A percentile compares a stretch with the other conserved stretches of the same genome.
These are phyloP conservation scores for Pyrenula aspistea DNA, from an alignment of 495 filamentous ascomycete species.

Conservation along the genomic window DNA sequence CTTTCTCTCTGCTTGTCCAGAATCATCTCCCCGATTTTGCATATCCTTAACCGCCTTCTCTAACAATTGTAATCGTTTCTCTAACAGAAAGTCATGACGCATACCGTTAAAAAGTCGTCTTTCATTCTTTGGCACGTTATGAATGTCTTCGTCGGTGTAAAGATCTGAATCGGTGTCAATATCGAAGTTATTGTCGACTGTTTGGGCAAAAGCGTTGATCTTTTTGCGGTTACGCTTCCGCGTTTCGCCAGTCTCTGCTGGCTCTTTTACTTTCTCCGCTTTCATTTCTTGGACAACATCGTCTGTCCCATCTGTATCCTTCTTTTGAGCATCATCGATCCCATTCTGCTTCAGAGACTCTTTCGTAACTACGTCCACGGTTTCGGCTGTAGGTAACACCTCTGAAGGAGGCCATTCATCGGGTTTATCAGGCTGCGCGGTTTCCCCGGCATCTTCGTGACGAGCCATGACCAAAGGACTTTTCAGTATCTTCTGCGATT, in stretches of 20 bases:
- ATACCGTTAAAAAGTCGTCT: too few relatives aligned
- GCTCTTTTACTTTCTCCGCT: too few relatives aligned
- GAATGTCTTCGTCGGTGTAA: too few relatives aligned
- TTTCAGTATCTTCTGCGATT: not conserved
- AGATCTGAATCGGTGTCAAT: too few relatives aligned
- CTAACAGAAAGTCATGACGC: not conserved
- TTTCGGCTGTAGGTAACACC: not conserved
- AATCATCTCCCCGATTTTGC: not conserved
- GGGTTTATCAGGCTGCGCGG: not conserved
- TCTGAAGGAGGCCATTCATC: not conserved
- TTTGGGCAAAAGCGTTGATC: too few relatives aligned
- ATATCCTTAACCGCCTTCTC: not conserved
- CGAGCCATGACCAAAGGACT: not conserved
- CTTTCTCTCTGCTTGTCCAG: not conserved
- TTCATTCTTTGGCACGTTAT: too few relatives aligned
- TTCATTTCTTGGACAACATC: too few relatives aligned
- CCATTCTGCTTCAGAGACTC: not conserved
- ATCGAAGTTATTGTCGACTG: too few relatives aligned
- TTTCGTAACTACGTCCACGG: not conserved
- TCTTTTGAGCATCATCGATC: not conserved
- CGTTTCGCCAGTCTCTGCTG: too few relatives aligned
- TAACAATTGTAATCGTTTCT: not conserved
- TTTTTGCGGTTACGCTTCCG: too few relatives aligned
- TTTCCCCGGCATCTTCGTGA: not conserved
- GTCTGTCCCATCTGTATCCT: too few relatives aligned